A percentile compares a stretch with the other conserved stretches of the same genome.
These are phyloP conservation scores for Turnera subulata DNA, from an alignment of 345 rosid genomes.

Conservation along the genomic window DNA sequence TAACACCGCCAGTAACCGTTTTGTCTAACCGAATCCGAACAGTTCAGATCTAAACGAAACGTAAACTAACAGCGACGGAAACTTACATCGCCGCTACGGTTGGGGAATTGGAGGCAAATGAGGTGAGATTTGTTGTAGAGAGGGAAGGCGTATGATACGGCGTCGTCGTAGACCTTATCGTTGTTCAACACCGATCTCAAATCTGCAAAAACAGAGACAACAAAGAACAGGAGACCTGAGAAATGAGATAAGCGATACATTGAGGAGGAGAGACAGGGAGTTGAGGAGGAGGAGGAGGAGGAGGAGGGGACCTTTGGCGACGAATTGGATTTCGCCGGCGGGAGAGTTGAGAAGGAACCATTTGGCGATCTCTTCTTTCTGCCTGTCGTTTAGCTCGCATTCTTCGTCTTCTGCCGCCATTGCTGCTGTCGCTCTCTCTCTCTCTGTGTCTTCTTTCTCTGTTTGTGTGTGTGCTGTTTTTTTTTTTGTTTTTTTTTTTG, in stretches of 20 bases:
- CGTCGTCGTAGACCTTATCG: slow-evolving; percentile 61
- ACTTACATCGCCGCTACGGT: slow-evolving; percentile 67
- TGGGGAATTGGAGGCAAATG: slow-evolving; percentile 80
- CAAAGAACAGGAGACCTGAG: not conserved
- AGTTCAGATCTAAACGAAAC: not conserved
- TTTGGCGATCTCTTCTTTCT: slow-evolving; percentile 94
- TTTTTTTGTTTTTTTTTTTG: no score
- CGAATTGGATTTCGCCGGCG: slow-evolving; percentile 93
- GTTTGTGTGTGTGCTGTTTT: slow-evolving; percentile 24
- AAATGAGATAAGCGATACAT: not conserved
- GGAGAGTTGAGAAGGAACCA: slow-evolving; percentile 99
- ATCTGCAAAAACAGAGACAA: slow-evolving; percentile 39
- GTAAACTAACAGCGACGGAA: not conserved
- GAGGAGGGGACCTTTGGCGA: slow-evolving; percentile 63
- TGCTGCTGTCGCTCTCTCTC: no score
- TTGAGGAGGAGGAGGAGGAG: not conserved
- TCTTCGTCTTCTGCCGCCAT: slow-evolving; percentile 67
- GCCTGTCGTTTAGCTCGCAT: slow-evolving; percentile 55
- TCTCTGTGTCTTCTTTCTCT: not conserved
- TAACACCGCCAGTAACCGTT: no score
- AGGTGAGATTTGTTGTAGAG: slow-evolving; percentile 80
- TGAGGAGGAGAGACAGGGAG: no score
- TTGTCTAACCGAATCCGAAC: no score
- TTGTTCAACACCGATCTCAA: slow-evolving; percentile 67
- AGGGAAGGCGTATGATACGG: slow-evolving; percentile 84